Base-by-base conservation (phyloP, 2,329 filamentous ascomycete genomes). In the Sclerotinia spermophila region DNA sequence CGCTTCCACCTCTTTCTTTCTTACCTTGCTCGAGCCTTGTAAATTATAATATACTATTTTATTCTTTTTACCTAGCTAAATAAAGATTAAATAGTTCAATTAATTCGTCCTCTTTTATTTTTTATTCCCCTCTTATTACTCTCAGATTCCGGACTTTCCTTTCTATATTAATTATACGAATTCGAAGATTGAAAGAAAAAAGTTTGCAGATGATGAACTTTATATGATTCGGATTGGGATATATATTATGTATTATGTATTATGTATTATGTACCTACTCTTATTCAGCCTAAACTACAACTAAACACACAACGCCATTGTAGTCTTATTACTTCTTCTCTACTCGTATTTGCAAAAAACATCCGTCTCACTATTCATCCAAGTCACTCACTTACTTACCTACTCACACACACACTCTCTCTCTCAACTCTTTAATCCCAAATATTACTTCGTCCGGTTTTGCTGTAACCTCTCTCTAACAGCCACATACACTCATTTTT, bases 401-500 rank as follows among this genome's bases (percentile, higher is more conserved):
- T 30, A 35, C 8, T 33, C 40, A 13, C 15, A 11, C 42, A 48
- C 2, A 7, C 60, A 38, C 27, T 42, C n/a, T 15, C 21, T 13
- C 38, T 44, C 35, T 27, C 59, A n/a, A 11, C 19, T 48, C 30
- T 27, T 38, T n/a, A 45, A 33, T 40, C n/a, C 42, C 60, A 45
- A 17, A 62, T 62, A 30, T 44, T 66, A 24, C 66, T 53, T 3
- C 13, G 13, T 15, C 10, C 48, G 5, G n/a, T n/a, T 44, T 55
- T 24, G 33, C 51, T 21, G 19, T 24, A 48, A 51, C 48, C 24
- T 38, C 24, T 38, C 24, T 48, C 64, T 55, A 48, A 35, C 3
- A 59, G 56, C 35, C 64, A 67, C 64, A 44, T 56, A 48, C 64
- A 67, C 55, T 67, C 64, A 67, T 67, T 67, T 40, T 51, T 66